A percentile compares a stretch with the other conserved stretches of the same genome.
These are phyloP conservation scores for Vitis vinifera DNA, from an alignment of 164 flowering plant species.

Conservation along the genomic window DNA sequence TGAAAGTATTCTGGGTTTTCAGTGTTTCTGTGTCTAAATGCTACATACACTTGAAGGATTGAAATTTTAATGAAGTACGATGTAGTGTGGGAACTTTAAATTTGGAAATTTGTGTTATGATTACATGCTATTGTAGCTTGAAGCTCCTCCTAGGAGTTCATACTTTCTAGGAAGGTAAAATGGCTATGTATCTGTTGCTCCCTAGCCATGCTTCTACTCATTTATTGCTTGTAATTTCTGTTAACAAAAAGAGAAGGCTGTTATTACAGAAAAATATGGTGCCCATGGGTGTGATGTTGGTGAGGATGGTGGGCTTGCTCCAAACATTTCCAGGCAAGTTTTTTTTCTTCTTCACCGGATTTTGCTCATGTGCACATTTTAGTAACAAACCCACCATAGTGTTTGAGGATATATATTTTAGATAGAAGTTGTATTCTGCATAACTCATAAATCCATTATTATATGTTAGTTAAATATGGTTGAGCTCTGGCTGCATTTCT, in stretches of 20 bases:
- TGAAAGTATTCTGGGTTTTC: too few species aligned
- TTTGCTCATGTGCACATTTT: neutral
- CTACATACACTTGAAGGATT: too few species aligned
- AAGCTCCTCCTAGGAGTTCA: too few species aligned
- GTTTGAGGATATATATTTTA: too few species aligned
- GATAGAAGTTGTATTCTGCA: neutral
- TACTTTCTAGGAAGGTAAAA: too few species aligned
- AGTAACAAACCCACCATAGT: too few species aligned
- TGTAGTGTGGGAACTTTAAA: too few species aligned
- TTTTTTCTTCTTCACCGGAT: neutral
- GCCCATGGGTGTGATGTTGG: constrained; percentile 83
- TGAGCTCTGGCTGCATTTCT: neutral
- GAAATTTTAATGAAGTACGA: too few species aligned
- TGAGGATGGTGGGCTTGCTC: constrained; percentile 94
- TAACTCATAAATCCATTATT: neutral
- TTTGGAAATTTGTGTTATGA: too few species aligned
- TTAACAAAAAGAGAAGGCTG: constrained; percentile 61
- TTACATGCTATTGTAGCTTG: too few species aligned
- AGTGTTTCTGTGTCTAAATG: too few species aligned
- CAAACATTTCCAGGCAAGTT: constrained; percentile 80
- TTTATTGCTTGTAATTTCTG: constrained; percentile 19
- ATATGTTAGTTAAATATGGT: neutral
- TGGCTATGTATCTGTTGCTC: constrained; percentile 2
- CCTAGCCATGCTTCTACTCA: constrained; percentile 11
- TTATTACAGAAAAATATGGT: constrained; percentile 82